Evolutionary conservation across 2,329 filamentous ascomycete genomes (phyloP).

Genomic region (Berkeleyomyces basicola): DNA sequence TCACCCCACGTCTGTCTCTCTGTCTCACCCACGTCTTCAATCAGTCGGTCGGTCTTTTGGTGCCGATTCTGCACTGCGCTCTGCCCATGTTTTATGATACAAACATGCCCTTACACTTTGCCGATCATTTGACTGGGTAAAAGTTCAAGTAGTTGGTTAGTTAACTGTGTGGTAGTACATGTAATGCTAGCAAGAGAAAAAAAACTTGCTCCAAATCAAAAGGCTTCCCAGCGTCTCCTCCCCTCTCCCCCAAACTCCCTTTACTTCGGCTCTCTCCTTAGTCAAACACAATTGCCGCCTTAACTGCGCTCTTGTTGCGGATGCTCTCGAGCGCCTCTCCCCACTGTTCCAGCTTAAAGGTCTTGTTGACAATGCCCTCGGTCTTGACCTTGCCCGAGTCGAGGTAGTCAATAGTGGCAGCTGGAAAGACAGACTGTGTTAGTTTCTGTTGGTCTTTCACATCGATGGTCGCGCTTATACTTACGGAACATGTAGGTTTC

Average conservation of each 20-base stretch:
- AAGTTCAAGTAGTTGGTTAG: no score
- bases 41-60: no score
- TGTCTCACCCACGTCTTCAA: not conserved
- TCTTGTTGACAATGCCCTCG: conserved; percentile 55
- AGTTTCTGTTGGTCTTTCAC: not conserved
- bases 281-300: conserved; percentile 57
- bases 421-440: conserved; percentile 15
- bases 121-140: not conserved
- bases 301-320: conserved; percentile 56
- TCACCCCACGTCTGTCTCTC: not conserved
- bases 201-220: not conserved
- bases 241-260: not conserved
- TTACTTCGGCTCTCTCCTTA: not conserved
- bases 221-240: not conserved
- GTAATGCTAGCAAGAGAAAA: not conserved
- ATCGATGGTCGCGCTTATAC: conserved; percentile 14
- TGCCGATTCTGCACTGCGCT: no score
- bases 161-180: no score
- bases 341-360: conserved; percentile 57
- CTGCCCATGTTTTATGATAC: not conserved
- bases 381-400: conserved; percentile 45
- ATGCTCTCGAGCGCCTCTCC: conserved; percentile 53
- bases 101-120: not conserved
- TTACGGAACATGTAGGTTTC: conserved; percentile 56
- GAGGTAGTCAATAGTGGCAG: conserved; percentile 34